Evolutionary conservation across 768 basidiomycete species (phyloP).

Genomic region (Tricholoma sp.): DNA sequence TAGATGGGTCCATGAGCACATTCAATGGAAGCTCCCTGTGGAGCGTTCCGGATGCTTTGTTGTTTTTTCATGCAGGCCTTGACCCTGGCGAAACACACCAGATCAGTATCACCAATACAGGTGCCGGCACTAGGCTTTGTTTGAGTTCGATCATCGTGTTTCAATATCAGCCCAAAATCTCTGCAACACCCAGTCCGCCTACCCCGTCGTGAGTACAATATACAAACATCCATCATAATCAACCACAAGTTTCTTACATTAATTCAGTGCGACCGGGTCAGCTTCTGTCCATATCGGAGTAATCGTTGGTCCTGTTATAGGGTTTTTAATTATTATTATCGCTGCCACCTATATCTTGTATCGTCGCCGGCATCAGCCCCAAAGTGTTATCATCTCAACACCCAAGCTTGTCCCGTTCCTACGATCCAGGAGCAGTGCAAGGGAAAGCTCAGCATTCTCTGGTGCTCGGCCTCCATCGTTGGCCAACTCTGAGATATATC

Average conservation of each 20-base stretch:
- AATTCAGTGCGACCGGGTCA: neutral
- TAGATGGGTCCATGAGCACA: constrained; percentile 9
- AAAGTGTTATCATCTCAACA: neutral
- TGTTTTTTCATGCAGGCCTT: constrained; percentile 14
- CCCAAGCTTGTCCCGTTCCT: neutral
- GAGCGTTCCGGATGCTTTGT: constrained; percentile 14
- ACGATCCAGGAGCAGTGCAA: neutral
- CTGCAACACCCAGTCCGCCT: neutral
- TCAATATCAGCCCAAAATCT: constrained; percentile 6
- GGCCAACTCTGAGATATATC: neutral
- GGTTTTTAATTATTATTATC: constrained; percentile 1
- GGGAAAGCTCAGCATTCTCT: neutral
- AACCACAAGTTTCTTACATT: neutral
- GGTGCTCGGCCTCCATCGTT: neutral
- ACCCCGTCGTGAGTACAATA: constrained; percentile 3
- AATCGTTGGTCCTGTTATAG: constrained; percentile 9
- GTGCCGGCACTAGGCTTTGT: constrained; percentile 6
- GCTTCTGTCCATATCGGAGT: constrained; percentile 7
- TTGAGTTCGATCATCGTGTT: constrained; percentile 16
- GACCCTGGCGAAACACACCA: constrained; percentile 9
- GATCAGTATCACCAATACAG: constrained; percentile 13
- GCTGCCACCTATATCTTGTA: constrained; percentile 8
- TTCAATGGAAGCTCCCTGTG: constrained; percentile 13
- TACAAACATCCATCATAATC: neutral
- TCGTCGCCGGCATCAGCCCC: neutral